A percentile compares a stretch with the other conserved stretches of the same genome.
These are phyloP conservation scores for Rhizopus microsporus DNA, from an alignment of 371 early-diverging fungal species.

Conservation along the genomic window DNA sequence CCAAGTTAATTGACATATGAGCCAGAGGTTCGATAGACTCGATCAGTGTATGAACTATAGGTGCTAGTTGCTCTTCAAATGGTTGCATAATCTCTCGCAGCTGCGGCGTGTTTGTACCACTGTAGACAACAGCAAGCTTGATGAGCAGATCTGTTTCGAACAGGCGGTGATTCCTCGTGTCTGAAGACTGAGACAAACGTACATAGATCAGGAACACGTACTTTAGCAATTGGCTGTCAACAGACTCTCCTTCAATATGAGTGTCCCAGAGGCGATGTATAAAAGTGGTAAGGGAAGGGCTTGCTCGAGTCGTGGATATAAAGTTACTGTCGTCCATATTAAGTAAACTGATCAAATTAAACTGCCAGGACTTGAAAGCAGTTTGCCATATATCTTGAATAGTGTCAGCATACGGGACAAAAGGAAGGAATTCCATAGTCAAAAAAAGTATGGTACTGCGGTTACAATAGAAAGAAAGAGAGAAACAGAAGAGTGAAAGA, in stretches of 20 bases:
- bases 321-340: constrained; percentile 20
- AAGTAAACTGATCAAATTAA: constrained; percentile 20
- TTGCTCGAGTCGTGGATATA: constrained; percentile 3
- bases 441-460: background rate
- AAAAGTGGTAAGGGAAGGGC: constrained; percentile 18
- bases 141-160: constrained; percentile 38
- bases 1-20: background rate
- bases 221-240: constrained; percentile 3
- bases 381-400: constrained; percentile 14
- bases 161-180: constrained; percentile 2
- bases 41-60: constrained; percentile 28
- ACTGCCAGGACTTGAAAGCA: constrained; percentile 25
- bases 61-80: constrained; percentile 26
- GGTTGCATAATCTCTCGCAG: constrained; percentile 36
- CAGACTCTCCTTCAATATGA: constrained; percentile 11
- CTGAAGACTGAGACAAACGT: constrained; percentile 9
- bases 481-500: constrained; percentile 1
- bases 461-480: constrained; percentile 1
- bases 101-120: constrained; percentile 35
- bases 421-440: constrained; percentile 29
- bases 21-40: constrained; percentile 34
- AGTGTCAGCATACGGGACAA: constrained; percentile 13
- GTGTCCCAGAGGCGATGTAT: constrained; percentile 20
- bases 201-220: constrained; percentile 25
- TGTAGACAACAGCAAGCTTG: constrained; percentile 45